phyloP scores from a whole-genome alignment of 257 asterid genomes.

The Solanum sparsipilum region DNA sequence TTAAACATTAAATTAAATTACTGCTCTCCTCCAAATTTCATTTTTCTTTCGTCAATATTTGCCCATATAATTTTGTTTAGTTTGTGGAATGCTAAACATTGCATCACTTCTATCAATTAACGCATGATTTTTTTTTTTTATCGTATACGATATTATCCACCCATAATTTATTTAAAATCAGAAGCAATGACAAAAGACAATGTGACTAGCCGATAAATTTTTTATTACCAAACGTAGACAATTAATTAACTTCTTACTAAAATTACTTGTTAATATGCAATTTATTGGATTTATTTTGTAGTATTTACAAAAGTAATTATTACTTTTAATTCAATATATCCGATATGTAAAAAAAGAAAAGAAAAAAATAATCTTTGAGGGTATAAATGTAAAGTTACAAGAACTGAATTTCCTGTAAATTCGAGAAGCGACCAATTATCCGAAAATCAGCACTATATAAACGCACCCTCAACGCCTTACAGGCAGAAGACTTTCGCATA shows the following conservation, averaged over 20 bases:
- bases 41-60: background rate
- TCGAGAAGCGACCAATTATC: background rate
- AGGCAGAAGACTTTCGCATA: background rate
- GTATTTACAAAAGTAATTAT: background rate
- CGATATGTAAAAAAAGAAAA: background rate
- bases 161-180: background rate
- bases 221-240: background rate
- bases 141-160: too few relatives aligned
- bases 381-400: background rate
- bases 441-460: background rate
- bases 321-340: background rate
- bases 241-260: background rate
- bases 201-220: background rate
- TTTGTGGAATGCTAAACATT: background rate
- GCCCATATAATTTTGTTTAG: background rate
- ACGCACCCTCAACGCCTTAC: background rate
- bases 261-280: background rate
- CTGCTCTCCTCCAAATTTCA: background rate
- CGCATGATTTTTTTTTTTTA: background rate
- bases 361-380: fast-evolving
- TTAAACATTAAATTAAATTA: background rate
- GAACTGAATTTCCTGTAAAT: background rate
- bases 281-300: background rate
- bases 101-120: background rate
- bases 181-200: background rate